Conservation (phyloP, 768 basidiomycete species). For the Tulasnella sp. region DNA sequence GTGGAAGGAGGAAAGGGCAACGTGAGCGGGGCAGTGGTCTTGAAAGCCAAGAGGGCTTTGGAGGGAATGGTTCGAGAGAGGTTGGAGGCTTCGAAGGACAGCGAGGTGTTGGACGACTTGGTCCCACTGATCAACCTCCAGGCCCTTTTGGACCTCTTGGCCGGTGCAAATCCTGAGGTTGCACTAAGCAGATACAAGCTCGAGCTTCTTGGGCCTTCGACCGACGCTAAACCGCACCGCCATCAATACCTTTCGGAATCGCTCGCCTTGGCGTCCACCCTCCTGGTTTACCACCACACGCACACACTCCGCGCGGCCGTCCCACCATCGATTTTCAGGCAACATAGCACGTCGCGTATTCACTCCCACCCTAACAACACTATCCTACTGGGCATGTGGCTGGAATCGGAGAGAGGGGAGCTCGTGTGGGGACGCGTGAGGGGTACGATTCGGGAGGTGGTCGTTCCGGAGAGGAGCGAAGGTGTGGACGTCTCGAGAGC, state of each 20-base stretch:
- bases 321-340: slow-evolving; percentile 30
- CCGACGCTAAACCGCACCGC: neutral
- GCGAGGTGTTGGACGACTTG: neutral
- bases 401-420: slow-evolving; percentile 36
- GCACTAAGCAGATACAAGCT: slow-evolving; percentile 1
- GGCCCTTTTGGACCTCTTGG: slow-evolving; percentile 27
- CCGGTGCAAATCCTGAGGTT: neutral
- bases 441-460: slow-evolving; percentile 16
- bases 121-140: slow-evolving; percentile 20
- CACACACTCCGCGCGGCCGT: slow-evolving; percentile 26
- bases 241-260: slow-evolving; percentile 17
- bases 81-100: neutral
- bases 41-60: slow-evolving; percentile 66
- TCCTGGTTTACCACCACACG: slow-evolving; percentile 33
- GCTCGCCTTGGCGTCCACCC: slow-evolving; percentile 9
- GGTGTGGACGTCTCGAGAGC: slow-evolving; percentile 19
- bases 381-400: slow-evolving; percentile 35
- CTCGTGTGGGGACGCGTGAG: slow-evolving; percentile 35
- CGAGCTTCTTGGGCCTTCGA: neutral
- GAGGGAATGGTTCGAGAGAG: slow-evolving; percentile 51
- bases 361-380: slow-evolving; percentile 27
- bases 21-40: slow-evolving; percentile 40
- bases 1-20: slow-evolving; percentile 52
- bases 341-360: slow-evolving; percentile 21
- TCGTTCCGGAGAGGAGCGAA: slow-evolving; percentile 25